phyloP scores from a whole-genome alignment of 1,139 yeast species.

The Debaryomyces sp. region DNA sequence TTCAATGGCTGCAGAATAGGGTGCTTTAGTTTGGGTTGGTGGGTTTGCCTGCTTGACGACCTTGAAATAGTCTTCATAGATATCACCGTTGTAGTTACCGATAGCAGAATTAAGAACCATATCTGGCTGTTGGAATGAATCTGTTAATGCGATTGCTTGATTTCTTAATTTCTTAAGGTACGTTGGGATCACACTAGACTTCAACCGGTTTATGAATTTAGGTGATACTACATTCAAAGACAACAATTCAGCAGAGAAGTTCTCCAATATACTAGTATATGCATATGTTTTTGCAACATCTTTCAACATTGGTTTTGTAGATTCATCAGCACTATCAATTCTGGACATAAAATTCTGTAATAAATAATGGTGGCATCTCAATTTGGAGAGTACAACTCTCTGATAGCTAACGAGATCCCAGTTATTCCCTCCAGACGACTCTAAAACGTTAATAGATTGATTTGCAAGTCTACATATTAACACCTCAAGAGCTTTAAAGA shows the following conservation, averaged over 20 bases:
- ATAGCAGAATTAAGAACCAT: conserved; percentile 46
- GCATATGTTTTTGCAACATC: conserved; percentile 56
- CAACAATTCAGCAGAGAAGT: conserved; percentile 75
- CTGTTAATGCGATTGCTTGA: conserved; percentile 47
- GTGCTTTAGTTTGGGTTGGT: conserved; percentile 40
- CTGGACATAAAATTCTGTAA: conserved; percentile 44
- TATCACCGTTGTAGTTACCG: conserved; percentile 48
- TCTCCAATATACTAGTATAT: conserved; percentile 67
- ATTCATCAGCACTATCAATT: conserved; percentile 25
- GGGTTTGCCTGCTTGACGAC: conserved; percentile 42
- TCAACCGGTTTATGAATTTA: conserved; percentile 46
- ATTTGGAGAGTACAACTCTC: conserved; percentile 57
- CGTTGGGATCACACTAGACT: conserved; percentile 37
- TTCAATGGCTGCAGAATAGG: conserved; percentile 38
- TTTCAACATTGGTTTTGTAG: conserved; percentile 29
- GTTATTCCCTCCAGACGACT: conserved; percentile 42
- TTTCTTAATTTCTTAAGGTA: conserved; percentile 45
- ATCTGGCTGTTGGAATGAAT: conserved; percentile 50
- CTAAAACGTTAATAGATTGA: conserved; percentile 47
- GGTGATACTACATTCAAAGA: conserved; percentile 57
- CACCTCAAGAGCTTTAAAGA: conserved; percentile 40
- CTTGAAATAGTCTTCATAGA: conserved; percentile 49
- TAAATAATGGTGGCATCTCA: conserved; percentile 62
- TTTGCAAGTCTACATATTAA: conserved; percentile 50
- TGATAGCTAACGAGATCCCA: conserved; percentile 60